Evolutionary conservation across 2,329 filamentous ascomycete genomes (phyloP), one percentile per base, ranked within the genome.

Genomic region (Hypoxylon sp.): DNA sequence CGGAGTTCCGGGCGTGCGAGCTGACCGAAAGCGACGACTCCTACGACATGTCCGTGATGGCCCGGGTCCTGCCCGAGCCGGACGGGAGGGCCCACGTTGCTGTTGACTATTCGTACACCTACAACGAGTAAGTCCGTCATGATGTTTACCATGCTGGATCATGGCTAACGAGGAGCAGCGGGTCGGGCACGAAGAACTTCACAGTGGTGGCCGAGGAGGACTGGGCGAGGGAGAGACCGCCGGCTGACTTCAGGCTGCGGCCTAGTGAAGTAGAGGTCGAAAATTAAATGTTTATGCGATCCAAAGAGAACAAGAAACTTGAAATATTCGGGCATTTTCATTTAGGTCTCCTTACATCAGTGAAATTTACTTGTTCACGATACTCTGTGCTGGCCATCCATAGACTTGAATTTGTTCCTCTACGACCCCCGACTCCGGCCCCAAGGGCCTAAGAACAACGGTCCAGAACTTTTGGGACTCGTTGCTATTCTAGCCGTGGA

Each of bases 31-130:
- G 17, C 10, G 13, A 26, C 15, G 31, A n/a, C 13, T 8, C 48
- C 18, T 15, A 38, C 13, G 17, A 43, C 5, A 23, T 27, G 0
- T 38, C 41, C 1, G 49, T 63, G 1, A 7, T 23, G n/a, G 46
- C 57, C 26, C 52, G 57, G 4, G 49, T 63, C n/a, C 46, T 60
- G n/a, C 60, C 57, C 17, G 31, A 29, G 4, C 26, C 11, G 1
- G 47, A 48, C 11, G 9, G 18, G 2, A 21, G 48, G 13, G 53
- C 50, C n/a, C 50, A 58, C 24, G 50, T 61, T 23, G 31, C 57
- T 5, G 26, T 60, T 15, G 40, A 24, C 23, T 58, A 63, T 37
- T 4, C 48, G 10, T 58, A 56, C 6, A 6, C 21, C 17, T 5
- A 41, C 2, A 26, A 48, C 8, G 26, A 41, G 54, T 58, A 55